phyloP scores from a whole-genome alignment of 192 early-diverging fungal species.

The Phycomyces blakesleeanus region DNA sequence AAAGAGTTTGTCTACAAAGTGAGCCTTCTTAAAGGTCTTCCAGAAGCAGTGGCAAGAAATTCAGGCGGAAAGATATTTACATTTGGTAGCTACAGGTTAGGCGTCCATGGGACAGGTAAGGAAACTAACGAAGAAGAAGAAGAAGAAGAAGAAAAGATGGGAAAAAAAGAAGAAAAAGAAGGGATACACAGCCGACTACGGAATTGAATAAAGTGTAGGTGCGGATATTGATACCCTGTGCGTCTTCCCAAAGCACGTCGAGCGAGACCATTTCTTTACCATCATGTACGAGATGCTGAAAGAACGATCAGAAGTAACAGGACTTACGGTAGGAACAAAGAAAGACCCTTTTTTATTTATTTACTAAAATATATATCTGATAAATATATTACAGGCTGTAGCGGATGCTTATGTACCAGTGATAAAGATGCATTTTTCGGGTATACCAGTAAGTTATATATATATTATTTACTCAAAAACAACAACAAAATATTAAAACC shows the following conservation, averaged over 20 bases:
- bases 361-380: background rate
- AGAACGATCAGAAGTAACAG: constrained; percentile 73
- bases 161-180: no score
- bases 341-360: background rate
- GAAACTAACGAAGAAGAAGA: background rate
- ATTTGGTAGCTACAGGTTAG: constrained; percentile 93
- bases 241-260: constrained; percentile 86
- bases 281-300: constrained; percentile 83
- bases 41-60: constrained; percentile 77
- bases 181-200: background rate
- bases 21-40: constrained; percentile 56
- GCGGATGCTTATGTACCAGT: constrained; percentile 92
- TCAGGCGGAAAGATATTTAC: constrained; percentile 97
- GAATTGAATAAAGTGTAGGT: constrained; percentile 39
- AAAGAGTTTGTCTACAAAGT: constrained; percentile 88
- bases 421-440: constrained; percentile 89
- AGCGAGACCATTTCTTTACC: constrained; percentile 89
- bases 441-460: constrained; percentile 79
- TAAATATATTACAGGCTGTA: constrained; percentile 51
- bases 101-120: constrained; percentile 86
- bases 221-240: constrained; percentile 98
- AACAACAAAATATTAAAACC: no score
- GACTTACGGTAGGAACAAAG: constrained; percentile 59
- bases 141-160: background rate
- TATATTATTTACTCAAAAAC: no score